Percentiles rank a stretch among this genome's conserved stretches.
phyloP scores from a whole-genome alignment of 192 early-diverging fungal genomes.

The Coemansia sp. region DNA sequence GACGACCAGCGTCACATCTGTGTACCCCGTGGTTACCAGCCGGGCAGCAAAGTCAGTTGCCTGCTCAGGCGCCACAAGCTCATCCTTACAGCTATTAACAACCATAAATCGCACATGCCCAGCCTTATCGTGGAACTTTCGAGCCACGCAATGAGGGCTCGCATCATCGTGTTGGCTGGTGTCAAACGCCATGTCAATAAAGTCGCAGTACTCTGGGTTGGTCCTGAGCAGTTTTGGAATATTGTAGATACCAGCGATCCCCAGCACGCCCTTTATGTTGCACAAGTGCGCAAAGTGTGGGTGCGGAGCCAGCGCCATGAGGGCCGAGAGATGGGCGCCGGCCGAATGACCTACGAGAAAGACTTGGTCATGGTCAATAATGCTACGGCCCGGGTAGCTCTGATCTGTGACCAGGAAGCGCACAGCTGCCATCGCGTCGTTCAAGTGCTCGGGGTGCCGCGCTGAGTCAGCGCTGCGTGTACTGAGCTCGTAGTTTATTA shows the following conservation, averaged over 20 bases:
- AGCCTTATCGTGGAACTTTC: not conserved
- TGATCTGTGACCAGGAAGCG: constrained; percentile 39
- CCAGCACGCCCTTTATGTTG: constrained; percentile 62
- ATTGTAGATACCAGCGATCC: constrained; percentile 85
- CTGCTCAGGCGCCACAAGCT: constrained; percentile 65
- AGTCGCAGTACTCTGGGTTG: constrained; percentile 71
- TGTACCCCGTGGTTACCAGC: constrained; percentile 22
- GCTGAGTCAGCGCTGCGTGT: constrained; percentile 13
- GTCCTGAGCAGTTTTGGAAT: constrained; percentile 61
- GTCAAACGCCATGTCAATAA: constrained; percentile 72
- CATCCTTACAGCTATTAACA: constrained; percentile 68
- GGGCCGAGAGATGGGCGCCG: constrained; percentile 70
- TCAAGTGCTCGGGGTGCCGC: constrained; percentile 69
- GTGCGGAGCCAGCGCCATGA: constrained; percentile 60
- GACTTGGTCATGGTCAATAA: constrained; percentile 39
- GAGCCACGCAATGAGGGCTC: constrained; percentile 18
- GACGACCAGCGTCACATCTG: constrained; percentile 22
- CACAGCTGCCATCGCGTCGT: constrained; percentile 63
- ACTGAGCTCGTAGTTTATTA: constrained; percentile 74
- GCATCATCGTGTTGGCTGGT: constrained; percentile 4
- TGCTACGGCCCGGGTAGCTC: constrained; percentile 24
- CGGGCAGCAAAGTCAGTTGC: constrained; percentile 32
- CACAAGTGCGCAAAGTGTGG: constrained; percentile 15
- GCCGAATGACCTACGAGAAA: constrained; percentile 75
- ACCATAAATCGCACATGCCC: constrained; percentile 60